Evolutionary conservation across 1,284 basidiomycete species (phyloP).

Genomic region (Pascua guehoae): DNA sequence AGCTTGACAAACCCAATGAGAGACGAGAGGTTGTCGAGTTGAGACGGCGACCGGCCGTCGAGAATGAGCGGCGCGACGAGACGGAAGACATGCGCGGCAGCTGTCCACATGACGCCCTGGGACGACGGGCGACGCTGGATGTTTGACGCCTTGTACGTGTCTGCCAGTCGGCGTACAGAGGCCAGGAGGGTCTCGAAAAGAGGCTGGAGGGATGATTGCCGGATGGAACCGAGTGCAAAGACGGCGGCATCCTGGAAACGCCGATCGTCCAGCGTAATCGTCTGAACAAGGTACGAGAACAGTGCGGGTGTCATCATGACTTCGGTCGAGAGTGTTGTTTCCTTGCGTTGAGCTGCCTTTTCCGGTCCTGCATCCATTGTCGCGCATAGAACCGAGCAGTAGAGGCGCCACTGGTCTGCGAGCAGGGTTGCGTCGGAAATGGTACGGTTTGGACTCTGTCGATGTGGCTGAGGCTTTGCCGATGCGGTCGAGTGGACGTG

Average conservation of each 20-base stretch:
- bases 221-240: constrained; percentile 80
- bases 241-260: constrained; percentile 82
- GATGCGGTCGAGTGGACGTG: constrained; percentile 45
- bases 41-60: constrained; percentile 64
- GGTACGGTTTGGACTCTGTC: constrained; percentile 8
- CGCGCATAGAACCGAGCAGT: constrained; percentile 76
- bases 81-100: constrained; percentile 84
- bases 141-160: constrained; percentile 47
- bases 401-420: constrained; percentile 83
- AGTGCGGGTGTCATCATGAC: constrained; percentile 62
- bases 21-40: constrained; percentile 65
- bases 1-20: constrained; percentile 82
- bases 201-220: constrained; percentile 69
- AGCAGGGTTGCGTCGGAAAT: constrained; percentile 60
- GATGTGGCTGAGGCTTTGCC: neutral
- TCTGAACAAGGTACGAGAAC: constrained; percentile 80
- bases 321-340: constrained; percentile 50
- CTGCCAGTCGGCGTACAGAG: constrained; percentile 67
- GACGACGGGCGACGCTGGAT: constrained; percentile 57
- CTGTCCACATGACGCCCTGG: constrained; percentile 78
- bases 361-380: constrained; percentile 55
- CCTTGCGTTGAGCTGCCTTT: constrained; percentile 54
- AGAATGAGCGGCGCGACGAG: constrained; percentile 76
- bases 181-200: constrained; percentile 78
- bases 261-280: constrained; percentile 79